Evolutionary conservation across 768 basidiomycete genomes (phyloP), one percentile per base, ranked within the genome.

Genomic region (Saitozyma podzolica): DNA sequence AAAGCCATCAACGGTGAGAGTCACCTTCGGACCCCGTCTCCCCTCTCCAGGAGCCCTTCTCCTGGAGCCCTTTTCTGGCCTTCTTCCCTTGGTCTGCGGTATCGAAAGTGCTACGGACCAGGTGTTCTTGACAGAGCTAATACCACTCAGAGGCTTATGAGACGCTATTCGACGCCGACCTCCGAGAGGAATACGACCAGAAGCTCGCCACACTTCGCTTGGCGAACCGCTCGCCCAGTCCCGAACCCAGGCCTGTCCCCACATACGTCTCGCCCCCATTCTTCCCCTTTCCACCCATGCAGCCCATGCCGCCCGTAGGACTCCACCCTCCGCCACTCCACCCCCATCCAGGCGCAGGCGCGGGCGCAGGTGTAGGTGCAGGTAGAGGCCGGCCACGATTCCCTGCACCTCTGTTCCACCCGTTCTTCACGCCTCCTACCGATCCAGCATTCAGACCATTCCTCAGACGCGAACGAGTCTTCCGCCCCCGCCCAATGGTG

Each of bases 1-100:
- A 66, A 67, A 48, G 43, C 56, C 43, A n/a, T 70, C 39, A 63
- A 64, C n/a, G 60, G 69, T 70, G 49, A 63, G 69, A 54, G 9
- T 37, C 10, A 17, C 37, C 40, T n/a, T 17, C 39, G 11, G 29
- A 29, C 29, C 29, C 29, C 2, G 29, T 29, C 29, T 29, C 29
- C 29, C 29, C 29, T 29, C 29, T 29, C 29, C 29, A 29, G 5
- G 29, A 2, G 29, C n/a, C n/a, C n/a, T n/a, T n/a, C n/a, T n/a
- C n/a, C n/a, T n/a, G n/a, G n/a, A n/a, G n/a, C n/a, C n/a, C n/a
- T n/a, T n/a, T n/a, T n/a, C n/a, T n/a, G n/a, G n/a, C n/a, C n/a
- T n/a, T 29, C 29, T 29, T 29, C 29, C 29, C 29, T 2, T 2
- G 29, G 2, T 29, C 29, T 29, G 29, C 29, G 5, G 29, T 29